A percentile compares a stretch with the other conserved stretches of the same genome.
Evolutionary conservation across 768 basidiomycete species (phyloP).

Genomic region (Suillus spraguei): DNA sequence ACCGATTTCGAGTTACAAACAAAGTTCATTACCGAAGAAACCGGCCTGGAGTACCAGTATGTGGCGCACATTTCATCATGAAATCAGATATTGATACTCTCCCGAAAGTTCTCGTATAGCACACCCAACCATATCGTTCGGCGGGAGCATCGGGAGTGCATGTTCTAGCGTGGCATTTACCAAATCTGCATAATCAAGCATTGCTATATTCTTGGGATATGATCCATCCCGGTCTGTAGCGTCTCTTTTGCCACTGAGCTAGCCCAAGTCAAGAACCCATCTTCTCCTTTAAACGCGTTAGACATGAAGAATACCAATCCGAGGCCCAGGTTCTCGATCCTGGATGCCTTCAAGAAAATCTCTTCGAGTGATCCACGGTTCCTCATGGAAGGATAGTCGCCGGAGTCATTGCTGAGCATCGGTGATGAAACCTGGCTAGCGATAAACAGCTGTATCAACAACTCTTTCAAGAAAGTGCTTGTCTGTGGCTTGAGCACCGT

Average conservation of each 20-base stretch:
- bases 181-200: constrained; percentile 27
- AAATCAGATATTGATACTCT: constrained; percentile 7
- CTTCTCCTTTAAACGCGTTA: constrained; percentile 41
- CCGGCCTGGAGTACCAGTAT: constrained; percentile 67
- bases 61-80: constrained; percentile 17
- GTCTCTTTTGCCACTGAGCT: constrained; percentile 68
- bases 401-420: constrained; percentile 41
- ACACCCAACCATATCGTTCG: constrained; percentile 74
- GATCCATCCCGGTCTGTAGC: constrained; percentile 62
- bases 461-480: constrained; percentile 64
- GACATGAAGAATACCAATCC: constrained; percentile 77
- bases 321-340: constrained; percentile 65
- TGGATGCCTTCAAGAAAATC: constrained; percentile 74
- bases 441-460: constrained; percentile 71
- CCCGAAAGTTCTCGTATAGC: constrained; percentile 64
- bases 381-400: constrained; percentile 44
- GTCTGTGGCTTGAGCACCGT: constrained; percentile 67
- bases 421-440: constrained; percentile 78
- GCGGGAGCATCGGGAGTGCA: constrained; percentile 73
- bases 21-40: constrained; percentile 49
- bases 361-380: constrained; percentile 71
- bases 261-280: constrained; percentile 66
- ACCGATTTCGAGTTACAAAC: constrained; percentile 73
- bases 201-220: constrained; percentile 40
- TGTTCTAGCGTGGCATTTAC: constrained; percentile 75